Evolutionary conservation across 1,284 basidiomycete species (phyloP).

Genomic region (Trametes polyzona): DNA sequence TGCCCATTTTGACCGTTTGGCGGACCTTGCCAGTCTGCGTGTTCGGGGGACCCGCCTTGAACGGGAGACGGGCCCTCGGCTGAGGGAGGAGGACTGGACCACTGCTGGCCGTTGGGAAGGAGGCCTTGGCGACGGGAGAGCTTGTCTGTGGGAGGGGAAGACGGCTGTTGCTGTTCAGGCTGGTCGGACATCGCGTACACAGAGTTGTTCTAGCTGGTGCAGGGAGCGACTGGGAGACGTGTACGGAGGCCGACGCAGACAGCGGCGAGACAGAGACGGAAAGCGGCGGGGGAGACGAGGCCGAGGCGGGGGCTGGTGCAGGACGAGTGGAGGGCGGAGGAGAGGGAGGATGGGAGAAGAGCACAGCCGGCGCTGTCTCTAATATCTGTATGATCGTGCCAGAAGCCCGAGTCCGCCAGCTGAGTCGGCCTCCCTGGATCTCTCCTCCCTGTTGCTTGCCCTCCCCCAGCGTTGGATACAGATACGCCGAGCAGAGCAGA

Average conservation of each 20-base stretch:
- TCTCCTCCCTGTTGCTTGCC: background rate
- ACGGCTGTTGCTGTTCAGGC: constrained; percentile 16
- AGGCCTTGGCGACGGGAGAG: constrained; percentile 26
- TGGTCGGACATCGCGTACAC: constrained; percentile 23
- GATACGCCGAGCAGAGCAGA: too few relatives aligned
- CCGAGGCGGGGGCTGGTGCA: background rate
- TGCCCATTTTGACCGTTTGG: constrained; percentile 13
- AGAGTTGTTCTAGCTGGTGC: too few relatives aligned
- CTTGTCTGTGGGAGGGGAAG: constrained; percentile 19
- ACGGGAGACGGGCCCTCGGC: constrained; percentile 9
- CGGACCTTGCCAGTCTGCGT: constrained; percentile 7
- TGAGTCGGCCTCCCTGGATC: background rate
- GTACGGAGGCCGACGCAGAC: background rate
- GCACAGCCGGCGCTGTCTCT: constrained; percentile 10
- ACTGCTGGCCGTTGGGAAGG: constrained; percentile 22
- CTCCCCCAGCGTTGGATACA: too few relatives aligned
- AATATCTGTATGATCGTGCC: background rate
- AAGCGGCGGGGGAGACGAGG: background rate
- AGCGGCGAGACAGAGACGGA: background rate
- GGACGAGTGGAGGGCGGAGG: background rate
- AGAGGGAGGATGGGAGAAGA: background rate
- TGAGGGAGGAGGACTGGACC: constrained; percentile 16
- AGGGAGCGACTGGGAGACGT: too few relatives aligned
- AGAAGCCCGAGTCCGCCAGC: background rate
- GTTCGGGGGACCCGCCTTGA: constrained; percentile 5